Evolutionary conservation across 1,284 basidiomycete genomes (phyloP), one percentile per base, ranked within the genome.

Genomic region (Stygiomarasmius scandens): DNA sequence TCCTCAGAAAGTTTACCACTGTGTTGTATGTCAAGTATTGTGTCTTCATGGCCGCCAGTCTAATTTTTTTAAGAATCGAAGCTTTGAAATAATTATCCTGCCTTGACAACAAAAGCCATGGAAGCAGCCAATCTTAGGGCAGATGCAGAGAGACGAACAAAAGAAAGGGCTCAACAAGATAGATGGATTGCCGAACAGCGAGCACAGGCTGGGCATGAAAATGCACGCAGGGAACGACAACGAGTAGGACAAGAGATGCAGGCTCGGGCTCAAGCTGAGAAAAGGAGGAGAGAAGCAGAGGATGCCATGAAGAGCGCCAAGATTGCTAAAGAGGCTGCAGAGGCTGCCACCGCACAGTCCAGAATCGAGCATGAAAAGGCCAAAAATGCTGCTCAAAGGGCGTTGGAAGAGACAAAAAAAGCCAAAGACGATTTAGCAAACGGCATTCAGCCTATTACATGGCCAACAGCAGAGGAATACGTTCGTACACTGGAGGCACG

Each of bases 391-490:
- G 38, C 38, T n/a, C 6, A 16, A 5, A 16, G 16, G 11, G 38
- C 38, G 5, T 9, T 41, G 14, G 38, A 12, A 41, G 38, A 41
- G n/a, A 19, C 41, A 16, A 41, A 49, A 52, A 48, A 47, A 24
- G 49, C 43, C 41, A 46, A 51, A 24, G 49, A 44, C 19, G 41
- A 25, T 10, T 24, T 25, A 29, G 32, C 38, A 27, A 55, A 51
- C n/a, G 29, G 54, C 34, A 66, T 69, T 16, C 64, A 66, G 41
- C 71, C 70, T 3, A 68, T 70, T 24, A 63, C 68, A 47, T 63
- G 56, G 63, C 72, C 71, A 36, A 65, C 67, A 14, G 47, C 51
- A 8, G 54, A 56, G n/a, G 72, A 74, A 19, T 57, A 68, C 27
- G 52, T 36, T 24, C 62, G 56, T 4, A 63, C 65, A 3, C 70